phyloP scores from a whole-genome alignment of 495 filamentous ascomycete species.

The Mycothermus thermophilus region DNA sequence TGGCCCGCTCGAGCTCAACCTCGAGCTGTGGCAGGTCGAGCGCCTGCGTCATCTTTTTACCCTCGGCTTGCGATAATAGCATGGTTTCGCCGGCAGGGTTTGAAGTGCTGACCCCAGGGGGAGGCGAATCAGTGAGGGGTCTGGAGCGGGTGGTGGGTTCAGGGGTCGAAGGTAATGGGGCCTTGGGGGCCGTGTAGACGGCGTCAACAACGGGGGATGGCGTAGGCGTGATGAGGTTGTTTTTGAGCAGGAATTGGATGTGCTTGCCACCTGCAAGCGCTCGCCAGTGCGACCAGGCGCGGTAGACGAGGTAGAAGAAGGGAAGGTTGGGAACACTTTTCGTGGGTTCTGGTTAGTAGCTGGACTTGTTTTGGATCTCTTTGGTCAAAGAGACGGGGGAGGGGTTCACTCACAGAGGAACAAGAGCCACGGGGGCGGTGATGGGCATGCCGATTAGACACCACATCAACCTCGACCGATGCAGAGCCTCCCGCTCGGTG shows the following conservation, averaged over 20 bases:
- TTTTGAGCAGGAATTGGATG: conserved; percentile 62
- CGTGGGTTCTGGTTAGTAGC: too few relatives aligned
- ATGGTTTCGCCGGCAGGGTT: conserved; percentile 38
- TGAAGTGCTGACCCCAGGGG: conserved; percentile 4
- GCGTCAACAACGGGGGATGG: conserved; percentile 55
- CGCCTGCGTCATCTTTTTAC: conserved; percentile 49
- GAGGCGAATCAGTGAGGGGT: conserved; percentile 5
- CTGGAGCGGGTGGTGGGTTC: conserved; percentile 14
- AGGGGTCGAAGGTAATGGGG: conserved; percentile 16
- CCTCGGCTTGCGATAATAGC: conserved; percentile 45
- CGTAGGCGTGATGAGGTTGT: conserved; percentile 47
- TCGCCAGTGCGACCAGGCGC: conserved; percentile 54
- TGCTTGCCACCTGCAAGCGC: conserved; percentile 77
- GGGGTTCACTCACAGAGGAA: conserved; percentile 59
- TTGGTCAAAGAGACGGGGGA: background rate
- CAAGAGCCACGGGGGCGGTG: conserved; percentile 61
- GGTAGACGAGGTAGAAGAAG: conserved; percentile 88
- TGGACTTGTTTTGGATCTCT: too few relatives aligned
- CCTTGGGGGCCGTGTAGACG: conserved; percentile 45
- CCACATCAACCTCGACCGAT: conserved; percentile 62
- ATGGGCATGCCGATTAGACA: conserved; percentile 73
- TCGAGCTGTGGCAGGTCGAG: conserved; percentile 72
- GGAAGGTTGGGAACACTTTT: conserved; percentile 93
- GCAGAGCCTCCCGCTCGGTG: conserved; percentile 67
- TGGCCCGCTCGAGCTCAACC: conserved; percentile 78